Conservation (phyloP, 2,329 filamentous ascomycete species). For the Sporothrix dimorphospora region DNA sequence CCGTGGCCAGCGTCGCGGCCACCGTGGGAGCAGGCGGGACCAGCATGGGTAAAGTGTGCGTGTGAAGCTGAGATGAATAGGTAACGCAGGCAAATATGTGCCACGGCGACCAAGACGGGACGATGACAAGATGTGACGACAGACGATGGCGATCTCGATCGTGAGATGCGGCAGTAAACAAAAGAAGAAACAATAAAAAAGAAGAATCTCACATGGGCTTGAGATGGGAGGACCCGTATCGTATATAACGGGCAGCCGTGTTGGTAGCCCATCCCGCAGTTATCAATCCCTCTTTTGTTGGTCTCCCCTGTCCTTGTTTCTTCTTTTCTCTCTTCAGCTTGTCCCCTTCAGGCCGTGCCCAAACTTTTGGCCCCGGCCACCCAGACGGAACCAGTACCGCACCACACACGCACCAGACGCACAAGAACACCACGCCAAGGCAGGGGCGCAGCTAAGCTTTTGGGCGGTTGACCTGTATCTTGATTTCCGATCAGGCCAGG, state of each 20-base stretch:
- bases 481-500: not conserved
- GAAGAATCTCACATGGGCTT: too few species aligned
- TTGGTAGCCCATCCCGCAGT: not conserved
- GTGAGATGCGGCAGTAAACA: not conserved
- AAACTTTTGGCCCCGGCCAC: not conserved
- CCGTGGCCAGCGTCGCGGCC: conserved; percentile 20
- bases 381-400: not conserved
- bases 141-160: not conserved
- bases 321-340: not conserved
- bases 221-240: not conserved
- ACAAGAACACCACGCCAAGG: not conserved
- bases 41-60: not conserved
- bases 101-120: not conserved
- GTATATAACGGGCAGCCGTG: not conserved
- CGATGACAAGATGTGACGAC: not conserved
- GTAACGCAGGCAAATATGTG: not conserved
- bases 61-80: not conserved
- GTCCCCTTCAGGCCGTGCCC: not conserved
- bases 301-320: not conserved
- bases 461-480: not conserved
- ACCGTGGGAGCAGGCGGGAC: conserved; percentile 17
- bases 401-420: not conserved
- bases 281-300: not conserved
- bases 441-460: conserved; percentile 14
- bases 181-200: not conserved